Base-by-base conservation (phyloP, 441 rosid genomes). In the Omphalea diandra region DNA sequence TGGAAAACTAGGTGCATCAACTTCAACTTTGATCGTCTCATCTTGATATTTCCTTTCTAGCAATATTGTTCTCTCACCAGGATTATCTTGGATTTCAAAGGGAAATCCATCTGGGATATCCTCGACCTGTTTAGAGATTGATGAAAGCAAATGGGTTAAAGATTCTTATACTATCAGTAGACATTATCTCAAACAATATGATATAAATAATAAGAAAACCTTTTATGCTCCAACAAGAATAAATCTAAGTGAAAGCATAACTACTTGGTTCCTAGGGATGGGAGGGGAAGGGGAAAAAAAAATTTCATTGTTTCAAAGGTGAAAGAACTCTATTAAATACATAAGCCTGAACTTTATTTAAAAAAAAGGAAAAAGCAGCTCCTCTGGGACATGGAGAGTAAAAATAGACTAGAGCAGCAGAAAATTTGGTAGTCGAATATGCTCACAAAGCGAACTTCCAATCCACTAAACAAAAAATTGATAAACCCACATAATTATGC, bases 11-110 rank as follows among this genome's bases (percentile, higher is more conserved):
- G 83, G 80, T 66, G 75, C 70, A 78, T 86, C 88, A 67, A 88
- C 90, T 76, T 83, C 88, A 40, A 90, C 88, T 74, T 79, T 75
- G 67, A 90, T 85, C 6, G 43, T 68, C 77, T 90, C 88, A 74
- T 76, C 90, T n/a, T 77, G 77, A 63, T 76, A 83, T 31, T 40
- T 67, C 65, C 90, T 85, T 62, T 67, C 68, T 7, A 90, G 66
- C 20, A 77, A 40, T 49, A 90, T 35, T 36, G 90, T 84, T 74
- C 88, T 79, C 74, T 88, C 93, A 32, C 96, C 96, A 22, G 82
- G 74, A 36, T 69, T 77, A 73, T 90, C 91, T 59, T 81, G 75
- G 57, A 90, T 85, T 69, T 81, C 73, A 52, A 90, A 90, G 43
- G 90, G 87, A 70, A 90, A 88, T 0, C 61, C 87, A 32, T 75